Evolutionary conservation across 352 stramenopile species (phyloP).

Genomic region (Phytophthora tentaculata): DNA sequence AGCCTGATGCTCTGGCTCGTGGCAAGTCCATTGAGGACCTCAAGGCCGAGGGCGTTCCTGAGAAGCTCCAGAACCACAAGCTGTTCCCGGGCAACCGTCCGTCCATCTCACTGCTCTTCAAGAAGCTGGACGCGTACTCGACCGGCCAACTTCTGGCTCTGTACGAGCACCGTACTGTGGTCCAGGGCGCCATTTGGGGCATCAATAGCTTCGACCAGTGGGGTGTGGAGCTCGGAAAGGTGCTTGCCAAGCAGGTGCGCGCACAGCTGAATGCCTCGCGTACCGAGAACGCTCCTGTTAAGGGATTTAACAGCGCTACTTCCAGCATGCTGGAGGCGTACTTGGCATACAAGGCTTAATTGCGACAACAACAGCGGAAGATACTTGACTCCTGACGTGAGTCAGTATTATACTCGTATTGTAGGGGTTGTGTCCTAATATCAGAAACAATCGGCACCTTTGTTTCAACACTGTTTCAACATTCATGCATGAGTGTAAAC

Average conservation of each 20-base stretch:
- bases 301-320: constrained; percentile 96
- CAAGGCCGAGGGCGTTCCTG: constrained; percentile 91
- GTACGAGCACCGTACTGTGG: constrained; percentile 98
- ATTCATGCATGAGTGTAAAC: too few relatives aligned
- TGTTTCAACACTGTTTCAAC: too few relatives aligned
- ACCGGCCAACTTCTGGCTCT: constrained; percentile 96
- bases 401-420: neutral
- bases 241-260: constrained; percentile 96
- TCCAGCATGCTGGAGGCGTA: constrained; percentile 94
- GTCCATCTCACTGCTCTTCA: constrained; percentile 96
- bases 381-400: neutral
- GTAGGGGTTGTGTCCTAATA: neutral
- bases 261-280: constrained; percentile 87
- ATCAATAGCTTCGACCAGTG: constrained; percentile 99
- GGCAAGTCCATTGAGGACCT: constrained; percentile 97
- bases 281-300: constrained; percentile 72
- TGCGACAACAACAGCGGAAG: neutral
- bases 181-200: constrained; percentile 98
- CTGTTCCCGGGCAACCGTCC: constrained; percentile 97
- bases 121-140: constrained; percentile 95
- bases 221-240: constrained; percentile 98
- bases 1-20: constrained; percentile 97
- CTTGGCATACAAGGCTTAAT: constrained; percentile 76
- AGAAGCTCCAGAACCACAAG: constrained; percentile 95
- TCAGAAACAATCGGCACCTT: too few relatives aligned